Evolutionary conservation across 345 rosid genomes (phyloP), one percentile per base, ranked within the genome.

Genomic region (Salix purpurea): DNA sequence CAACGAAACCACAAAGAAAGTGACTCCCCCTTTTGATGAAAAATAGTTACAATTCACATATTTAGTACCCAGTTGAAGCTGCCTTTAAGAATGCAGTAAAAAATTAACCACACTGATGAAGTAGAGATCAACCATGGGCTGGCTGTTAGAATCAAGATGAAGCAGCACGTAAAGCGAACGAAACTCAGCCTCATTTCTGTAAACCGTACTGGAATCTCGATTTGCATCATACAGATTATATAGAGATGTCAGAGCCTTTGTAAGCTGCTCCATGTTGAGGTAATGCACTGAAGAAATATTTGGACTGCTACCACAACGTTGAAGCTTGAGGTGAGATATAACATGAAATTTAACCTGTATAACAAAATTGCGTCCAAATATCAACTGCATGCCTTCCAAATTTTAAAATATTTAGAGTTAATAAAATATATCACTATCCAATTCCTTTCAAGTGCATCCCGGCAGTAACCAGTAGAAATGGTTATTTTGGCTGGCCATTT

Each of bases 221-320:
- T 87, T 88, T 82, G 78, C 89, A 74, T 90, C 97, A 77, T 95
- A 95, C 52, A 95, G 85, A 81, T 83, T 77, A 86, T 89, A 95
- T 26, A 95, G 83, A 74, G 99, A 86, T 48, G 88, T 81, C 74
- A 92, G 82, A 71, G 93, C 74, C 85, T 95, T 95, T 34, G 84
- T 81, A 69, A 95, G 94, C 85, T 95, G 99, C 90, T 95, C 99
- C 92, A 87, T 82, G 85, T 95, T 91, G 74, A 95, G 92, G 86
- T 92, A 80, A 75, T 82, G 93, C 88, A 83, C 67, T 66, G 99
- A 83, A 68, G 91, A 83, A 77, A 83, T 81, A 79, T 75, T 84
- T 71, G 88, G 30, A 71, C 76, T 71, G 73, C 78, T 77, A 69
- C 90, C 79, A 72, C 75, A 68, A 21, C 73, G 72, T 76, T 70